These are phyloP conservation scores for Thermoascus crustaceus DNA, from an alignment of 2,329 filamentous ascomycete genomes.

Conservation along the genomic window DNA sequence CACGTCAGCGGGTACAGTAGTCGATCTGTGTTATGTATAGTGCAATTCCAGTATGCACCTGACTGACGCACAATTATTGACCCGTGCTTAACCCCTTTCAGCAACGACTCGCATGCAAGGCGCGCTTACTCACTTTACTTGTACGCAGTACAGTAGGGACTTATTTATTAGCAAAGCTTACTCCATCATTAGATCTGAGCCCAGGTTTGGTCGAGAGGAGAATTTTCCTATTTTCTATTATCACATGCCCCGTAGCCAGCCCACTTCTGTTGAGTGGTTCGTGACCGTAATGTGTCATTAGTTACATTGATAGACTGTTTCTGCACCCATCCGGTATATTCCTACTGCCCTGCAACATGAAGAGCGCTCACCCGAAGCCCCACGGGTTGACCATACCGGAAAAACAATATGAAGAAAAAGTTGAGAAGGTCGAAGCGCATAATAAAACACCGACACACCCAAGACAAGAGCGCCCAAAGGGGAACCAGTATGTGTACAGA, in stretches of 20 bases:
- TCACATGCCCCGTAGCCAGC: slow-evolving; percentile 27
- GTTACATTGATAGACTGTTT: slow-evolving; percentile 31
- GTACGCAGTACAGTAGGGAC: too few species aligned
- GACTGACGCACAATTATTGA: slow-evolving; percentile 6
- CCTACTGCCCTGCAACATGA: neutral
- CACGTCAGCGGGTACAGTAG: neutral
- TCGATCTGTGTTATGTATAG: too few species aligned
- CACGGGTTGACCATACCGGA: neutral
- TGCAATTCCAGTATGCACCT: neutral
- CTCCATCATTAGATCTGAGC: slow-evolving; percentile 4
- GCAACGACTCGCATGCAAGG: neutral
- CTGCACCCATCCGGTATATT: neutral
- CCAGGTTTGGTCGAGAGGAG: slow-evolving; percentile 27
- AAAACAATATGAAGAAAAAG: slow-evolving; percentile 6
- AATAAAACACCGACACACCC: slow-evolving; percentile 33
- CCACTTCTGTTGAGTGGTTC: slow-evolving; percentile 27
- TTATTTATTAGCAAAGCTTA: slow-evolving; percentile 5
- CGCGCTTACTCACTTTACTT: too few species aligned
- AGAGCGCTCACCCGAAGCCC: slow-evolving; percentile 1
- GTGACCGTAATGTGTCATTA: slow-evolving; percentile 34
- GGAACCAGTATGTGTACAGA: slow-evolving; percentile 28
- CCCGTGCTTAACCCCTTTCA: slow-evolving; percentile 9
- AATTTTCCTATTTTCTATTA: slow-evolving; percentile 33
- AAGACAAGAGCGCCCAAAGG: slow-evolving; percentile 12
- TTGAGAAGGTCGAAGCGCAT: slow-evolving; percentile 6